Conservation (phyloP, 1,284 basidiomycete species). For the Mycocalia duriaeana region DNA sequence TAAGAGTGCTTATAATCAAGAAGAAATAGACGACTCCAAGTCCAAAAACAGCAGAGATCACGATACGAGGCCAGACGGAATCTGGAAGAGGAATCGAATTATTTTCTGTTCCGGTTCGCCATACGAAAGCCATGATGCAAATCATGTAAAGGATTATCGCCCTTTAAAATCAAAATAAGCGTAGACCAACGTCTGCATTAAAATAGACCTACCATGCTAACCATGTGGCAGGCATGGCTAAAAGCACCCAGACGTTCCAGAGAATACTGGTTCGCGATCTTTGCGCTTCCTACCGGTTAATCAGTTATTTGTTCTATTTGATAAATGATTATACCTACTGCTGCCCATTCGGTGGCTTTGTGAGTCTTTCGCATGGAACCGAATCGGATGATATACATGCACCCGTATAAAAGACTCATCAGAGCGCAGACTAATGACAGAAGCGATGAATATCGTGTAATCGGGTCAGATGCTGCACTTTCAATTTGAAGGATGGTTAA, state of each 20-base stretch:
- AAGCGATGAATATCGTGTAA: conserved; percentile 53
- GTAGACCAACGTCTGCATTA: not conserved
- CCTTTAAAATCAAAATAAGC: conserved; percentile 19
- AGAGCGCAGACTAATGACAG: conserved; percentile 54
- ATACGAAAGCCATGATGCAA: conserved; percentile 52
- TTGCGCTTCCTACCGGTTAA: conserved; percentile 44
- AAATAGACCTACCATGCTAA: conserved; percentile 45
- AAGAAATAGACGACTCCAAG: conserved; percentile 47
- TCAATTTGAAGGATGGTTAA: conserved; percentile 57
- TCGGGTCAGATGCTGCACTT: conserved; percentile 42
- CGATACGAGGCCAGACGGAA: conserved; percentile 35
- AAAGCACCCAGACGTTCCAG: conserved; percentile 70
- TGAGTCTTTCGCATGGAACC: conserved; percentile 59
- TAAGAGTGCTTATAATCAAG: conserved; percentile 46
- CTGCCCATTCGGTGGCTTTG: conserved; percentile 58
- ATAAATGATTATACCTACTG: conserved; percentile 32
- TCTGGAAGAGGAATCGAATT: not conserved
- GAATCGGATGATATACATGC: conserved; percentile 59
- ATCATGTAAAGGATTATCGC: conserved; percentile 53
- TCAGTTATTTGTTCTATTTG: not conserved
- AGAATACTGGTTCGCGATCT: conserved; percentile 45
- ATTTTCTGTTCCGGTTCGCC: conserved; percentile 43
- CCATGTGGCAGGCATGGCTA: conserved; percentile 59
- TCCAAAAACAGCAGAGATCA: conserved; percentile 40
- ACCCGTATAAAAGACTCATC: conserved; percentile 58